Evolutionary conservation across 2,329 filamentous ascomycete species (phyloP).

Genomic region (Scleromitrula shiraiana): DNA sequence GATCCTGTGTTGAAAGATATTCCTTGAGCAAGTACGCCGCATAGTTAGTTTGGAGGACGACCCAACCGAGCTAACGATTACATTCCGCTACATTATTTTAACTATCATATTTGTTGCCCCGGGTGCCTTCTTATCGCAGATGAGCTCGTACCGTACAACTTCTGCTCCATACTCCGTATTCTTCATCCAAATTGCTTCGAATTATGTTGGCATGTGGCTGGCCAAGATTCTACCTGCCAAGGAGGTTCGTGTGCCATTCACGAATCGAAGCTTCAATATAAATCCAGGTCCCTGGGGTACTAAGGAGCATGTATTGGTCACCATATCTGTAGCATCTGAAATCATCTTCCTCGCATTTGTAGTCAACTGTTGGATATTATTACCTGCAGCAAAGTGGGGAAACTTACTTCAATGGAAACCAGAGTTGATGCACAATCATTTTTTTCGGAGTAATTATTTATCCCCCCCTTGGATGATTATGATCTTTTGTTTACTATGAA

Average conservation of each 20-base stretch:
- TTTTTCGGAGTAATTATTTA: slow-evolving; percentile 38
- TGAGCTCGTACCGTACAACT: slow-evolving; percentile 50
- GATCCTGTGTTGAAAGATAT: slow-evolving; percentile 45
- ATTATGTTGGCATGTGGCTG: slow-evolving; percentile 38
- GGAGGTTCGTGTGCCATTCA: slow-evolving; percentile 36
- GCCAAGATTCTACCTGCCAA: slow-evolving; percentile 38
- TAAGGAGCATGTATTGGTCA: slow-evolving; percentile 27
- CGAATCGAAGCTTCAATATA: slow-evolving; percentile 33
- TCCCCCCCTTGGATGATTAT: background rate
- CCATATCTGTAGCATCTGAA: slow-evolving; percentile 43
- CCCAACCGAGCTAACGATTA: slow-evolving; percentile 45
- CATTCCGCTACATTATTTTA: slow-evolving; percentile 52
- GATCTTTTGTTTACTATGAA: background rate
- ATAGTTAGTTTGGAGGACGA: slow-evolving; percentile 51
- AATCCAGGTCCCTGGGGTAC: slow-evolving; percentile 27
- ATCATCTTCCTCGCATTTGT: slow-evolving; percentile 47
- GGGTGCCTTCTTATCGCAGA: slow-evolving; percentile 48
- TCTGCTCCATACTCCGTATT: slow-evolving; percentile 47
- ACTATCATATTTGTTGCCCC: slow-evolving; percentile 47
- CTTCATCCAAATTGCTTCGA: slow-evolving; percentile 48
- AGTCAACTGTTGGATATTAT: slow-evolving; percentile 48
- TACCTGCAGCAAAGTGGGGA: slow-evolving; percentile 52
- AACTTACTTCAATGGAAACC: slow-evolving; percentile 43
- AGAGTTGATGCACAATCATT: slow-evolving; percentile 49
- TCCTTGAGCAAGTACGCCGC: slow-evolving; percentile 45